These are phyloP conservation scores for Trametes punicea DNA, from an alignment of 768 basidiomycete genomes.

Conservation along the genomic window DNA sequence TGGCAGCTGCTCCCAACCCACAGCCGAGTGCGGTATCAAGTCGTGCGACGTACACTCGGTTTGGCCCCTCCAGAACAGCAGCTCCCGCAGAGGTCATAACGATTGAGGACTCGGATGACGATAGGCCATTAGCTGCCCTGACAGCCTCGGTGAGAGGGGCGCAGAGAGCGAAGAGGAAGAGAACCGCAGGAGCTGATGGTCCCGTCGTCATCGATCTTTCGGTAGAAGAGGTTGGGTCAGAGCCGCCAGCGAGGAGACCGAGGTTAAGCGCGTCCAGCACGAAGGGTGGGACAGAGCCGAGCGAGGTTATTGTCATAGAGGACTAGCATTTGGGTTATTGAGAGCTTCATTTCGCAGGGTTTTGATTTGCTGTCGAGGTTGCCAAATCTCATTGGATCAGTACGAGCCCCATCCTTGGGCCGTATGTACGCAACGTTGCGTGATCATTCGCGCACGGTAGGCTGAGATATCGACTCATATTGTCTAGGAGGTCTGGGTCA, in stretches of 20 bases:
- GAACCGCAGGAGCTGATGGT: slow-evolving; percentile 7
- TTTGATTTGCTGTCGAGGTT: not conserved
- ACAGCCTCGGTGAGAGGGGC: not conserved
- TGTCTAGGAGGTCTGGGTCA: too few relatives aligned
- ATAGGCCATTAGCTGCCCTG: slow-evolving; percentile 1
- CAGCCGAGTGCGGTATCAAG: not conserved
- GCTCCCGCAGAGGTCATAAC: slow-evolving; percentile 20
- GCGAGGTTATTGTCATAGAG: slow-evolving; percentile 30
- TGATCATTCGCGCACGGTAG: too few relatives aligned
- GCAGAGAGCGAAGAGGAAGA: slow-evolving; percentile 22
- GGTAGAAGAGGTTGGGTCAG: not conserved
- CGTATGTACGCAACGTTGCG: too few relatives aligned
- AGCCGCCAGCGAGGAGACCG: slow-evolving; percentile 5
- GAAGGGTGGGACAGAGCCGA: slow-evolving; percentile 1
- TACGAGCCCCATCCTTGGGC: too few relatives aligned
- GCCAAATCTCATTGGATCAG: not conserved
- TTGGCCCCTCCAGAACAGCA: not conserved
- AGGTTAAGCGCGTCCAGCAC: slow-evolving; percentile 2
- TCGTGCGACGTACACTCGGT: not conserved
- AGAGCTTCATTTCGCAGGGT: not conserved
- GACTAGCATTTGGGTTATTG: slow-evolving; percentile 19
- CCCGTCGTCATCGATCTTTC: slow-evolving; percentile 13
- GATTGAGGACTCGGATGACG: slow-evolving; percentile 30
- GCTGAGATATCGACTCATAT: too few relatives aligned
- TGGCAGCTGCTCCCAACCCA: not conserved